Base-by-base conservation (phyloP, 768 basidiomycete genomes). In the Lactarius pseudohatsudake region DNA sequence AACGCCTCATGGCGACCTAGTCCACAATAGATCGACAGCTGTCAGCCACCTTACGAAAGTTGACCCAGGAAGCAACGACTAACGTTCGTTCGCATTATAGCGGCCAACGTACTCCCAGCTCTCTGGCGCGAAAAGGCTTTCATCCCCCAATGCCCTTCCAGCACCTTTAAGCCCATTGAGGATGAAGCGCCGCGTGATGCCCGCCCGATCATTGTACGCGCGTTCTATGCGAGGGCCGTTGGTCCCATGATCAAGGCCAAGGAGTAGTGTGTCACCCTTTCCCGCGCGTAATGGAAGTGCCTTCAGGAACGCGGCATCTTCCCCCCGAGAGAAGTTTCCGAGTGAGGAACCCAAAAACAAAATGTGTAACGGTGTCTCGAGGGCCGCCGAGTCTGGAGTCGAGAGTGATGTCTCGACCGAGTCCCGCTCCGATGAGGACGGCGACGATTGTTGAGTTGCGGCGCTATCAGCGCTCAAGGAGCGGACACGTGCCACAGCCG, bases 291-390 rank as follows among this genome's bases (percentile, higher is more conserved):
- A 80, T 4, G 95, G 95, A 34, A 98, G 78, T 2, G 86, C 85
- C 8, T 81, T 81, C 59, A 99, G 83, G 77, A 99, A 98, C 0
- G 81, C 76, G 0, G 81, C 83, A 10, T 89, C 91, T 28, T 84
- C 89, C 5, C 80, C 79, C 15, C 94, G 84, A 6, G 81, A 72
- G 75, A 98, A 98, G 79, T 98, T 98, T 8, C 96, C 97, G 8
- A 98, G 75, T 0, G 93, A 92, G 0, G 92, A 95, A 0, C 96
- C 97, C 20, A 98, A 80, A 80, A 97, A 98, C 67, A 98, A 79
- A 61, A 98, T 79, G 73, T 97, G 95, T 38, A 94, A 76, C 16
- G 91, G 88, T 2, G 78, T 76, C 55, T 79, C 59, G 8, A 64
- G 32, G 36, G 22, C 75, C 26, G 73, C 71, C 30, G 76, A 76